Evolutionary conservation across 2,329 filamentous ascomycete genomes (phyloP), one percentile per base, ranked within the genome.

Genomic region (Calonectria crousiana): DNA sequence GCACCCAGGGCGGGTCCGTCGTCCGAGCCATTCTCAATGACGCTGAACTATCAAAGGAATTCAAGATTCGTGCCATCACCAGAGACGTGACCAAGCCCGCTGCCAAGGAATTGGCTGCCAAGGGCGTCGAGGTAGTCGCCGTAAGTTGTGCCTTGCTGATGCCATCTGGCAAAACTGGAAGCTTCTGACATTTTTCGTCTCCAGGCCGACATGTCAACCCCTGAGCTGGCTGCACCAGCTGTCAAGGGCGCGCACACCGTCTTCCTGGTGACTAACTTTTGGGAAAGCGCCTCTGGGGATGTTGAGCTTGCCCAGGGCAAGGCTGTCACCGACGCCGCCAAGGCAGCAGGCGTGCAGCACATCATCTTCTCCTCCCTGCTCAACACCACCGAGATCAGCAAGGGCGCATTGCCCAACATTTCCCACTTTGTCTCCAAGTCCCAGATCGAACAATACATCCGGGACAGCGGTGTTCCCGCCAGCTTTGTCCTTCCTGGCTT

Each of bases 401-500:
- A 82, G 0, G 87, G 87, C 1, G 79, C 77, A 0, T 80, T 88
- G 2, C 53, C 80, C 6, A 77, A 84, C 20, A 86, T 89, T 9
- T 74, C 82, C 60, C 87, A 89, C 72, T 93, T 92, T 79, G 77
- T 1, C 80, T 88, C 2, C 74, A 93, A 93, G 80, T 88, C 89
- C 28, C 81, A 88, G 28, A 86, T 90, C 9, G 90, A 92, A 75
- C 74, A 85, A 20, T 91, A 92, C 75, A 90, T 92, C 69, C 88
- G 89, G 16, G 72, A 78, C 0, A 82, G 88, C 3, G 86, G 85
- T 0, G 81, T 92, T 2, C 86, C 87, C 0, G 85, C 84, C 16
- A 87, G 90, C 0, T 92, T 91, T 79, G 87, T 89, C 72, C 83
- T 87, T 2, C 87, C 89, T 0, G 91, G 86, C 0, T 85, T 84